Evolutionary conservation across 2,329 filamentous ascomycete species (phyloP), one percentile per base, ranked within the genome.

Genomic region (Fusarium brachygibbosum): DNA sequence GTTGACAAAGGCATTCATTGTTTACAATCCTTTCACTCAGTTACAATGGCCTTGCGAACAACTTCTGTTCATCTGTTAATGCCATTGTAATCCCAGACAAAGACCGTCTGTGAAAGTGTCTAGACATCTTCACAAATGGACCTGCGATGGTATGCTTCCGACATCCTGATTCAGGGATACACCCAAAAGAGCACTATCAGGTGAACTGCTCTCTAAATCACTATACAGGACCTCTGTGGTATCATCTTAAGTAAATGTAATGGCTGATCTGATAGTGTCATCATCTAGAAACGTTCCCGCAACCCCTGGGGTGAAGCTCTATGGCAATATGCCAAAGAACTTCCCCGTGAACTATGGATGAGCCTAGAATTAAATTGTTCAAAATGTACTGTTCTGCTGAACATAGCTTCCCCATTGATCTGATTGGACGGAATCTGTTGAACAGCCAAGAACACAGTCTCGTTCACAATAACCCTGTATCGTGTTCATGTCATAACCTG

Each of bases 391-490:
- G 7, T 9, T 41, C 23, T 25, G 23, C 5, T 40, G 19, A 17
- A 16, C 8, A 5, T 2, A 23, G 10, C 1, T 16, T 10, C 3
- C 4, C 4, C 8, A 19, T 23, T 6, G 12, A 14, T 8, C 23
- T 41, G 13, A 41, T 21, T 41, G 9, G 7, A 16, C 23, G 10
- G 4, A 41, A 16, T 5, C 5, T 23, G 8, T 16, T 14, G 23
- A 41, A 41, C 9, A 3, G 38, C 19, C 2, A 6, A 6, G 2
- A 25, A 25, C 23, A 25, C 5, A 25, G 23, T 6, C 4, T 25
- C 6, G 23, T 25, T 6, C 3, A 14, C 12, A 21, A 21, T 3
- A 4, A 5, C 4, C 6, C 19, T 14, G 38, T 41, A 10, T 16
- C 19, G 21, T 9, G 19, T 23, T 16, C 13, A 25, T 25, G 23